Percentiles rank a stretch among this genome's conserved stretches.
phyloP scores from a whole-genome alignment of 2,329 filamentous ascomycete species.

The Cryoendolithus antarcticus region DNA sequence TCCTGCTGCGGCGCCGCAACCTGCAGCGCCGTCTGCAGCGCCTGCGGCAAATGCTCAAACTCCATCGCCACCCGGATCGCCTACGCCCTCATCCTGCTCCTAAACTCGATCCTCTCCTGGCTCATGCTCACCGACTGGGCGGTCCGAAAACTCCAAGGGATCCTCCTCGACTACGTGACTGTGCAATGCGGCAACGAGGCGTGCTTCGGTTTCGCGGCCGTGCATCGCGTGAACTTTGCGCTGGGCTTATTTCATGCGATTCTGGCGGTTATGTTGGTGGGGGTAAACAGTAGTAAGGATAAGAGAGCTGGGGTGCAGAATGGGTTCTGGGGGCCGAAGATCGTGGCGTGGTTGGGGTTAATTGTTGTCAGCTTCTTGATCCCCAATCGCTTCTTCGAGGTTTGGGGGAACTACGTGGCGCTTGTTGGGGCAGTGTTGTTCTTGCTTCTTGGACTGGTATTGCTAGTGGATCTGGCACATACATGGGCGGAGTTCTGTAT shows the following conservation, averaged over 20 bases:
- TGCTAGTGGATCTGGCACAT: slow-evolving; percentile 89
- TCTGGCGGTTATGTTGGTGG: slow-evolving; percentile 71
- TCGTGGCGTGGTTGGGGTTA: slow-evolving; percentile 76
- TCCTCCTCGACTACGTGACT: slow-evolving; percentile 90
- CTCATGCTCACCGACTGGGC: slow-evolving; percentile 99
- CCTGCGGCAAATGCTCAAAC: slow-evolving; percentile 94
- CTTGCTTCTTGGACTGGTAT: slow-evolving; percentile 78
- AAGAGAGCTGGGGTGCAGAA: slow-evolving; percentile 84
- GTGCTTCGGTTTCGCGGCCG: slow-evolving; percentile 91
- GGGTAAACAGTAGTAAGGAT: slow-evolving; percentile 76
- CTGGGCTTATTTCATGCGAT: slow-evolving; percentile 88
- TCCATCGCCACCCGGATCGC: slow-evolving; percentile 95
- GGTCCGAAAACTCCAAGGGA: slow-evolving; percentile 82
- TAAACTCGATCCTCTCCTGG: slow-evolving; percentile 97
- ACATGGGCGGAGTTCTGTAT: slow-evolving; percentile 96
- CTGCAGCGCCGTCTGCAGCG: slow-evolving; percentile 88
- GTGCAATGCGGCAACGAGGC: slow-evolving; percentile 76
- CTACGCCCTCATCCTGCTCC: slow-evolving; percentile 66
- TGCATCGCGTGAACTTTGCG: slow-evolving; percentile 95
- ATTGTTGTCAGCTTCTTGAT: slow-evolving; percentile 92
- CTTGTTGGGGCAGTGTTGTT: slow-evolving; percentile 84
- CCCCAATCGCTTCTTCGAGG: slow-evolving; percentile 84
- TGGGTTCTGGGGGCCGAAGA: slow-evolving; percentile 97
- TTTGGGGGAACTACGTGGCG: slow-evolving; percentile 91
- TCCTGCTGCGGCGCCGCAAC: slow-evolving; percentile 96